Percentiles rank a stretch among this genome's conserved stretches.
Conservation (phyloP, 1,284 basidiomycete genomes). For the Cystobasidium pallidum region DNA sequence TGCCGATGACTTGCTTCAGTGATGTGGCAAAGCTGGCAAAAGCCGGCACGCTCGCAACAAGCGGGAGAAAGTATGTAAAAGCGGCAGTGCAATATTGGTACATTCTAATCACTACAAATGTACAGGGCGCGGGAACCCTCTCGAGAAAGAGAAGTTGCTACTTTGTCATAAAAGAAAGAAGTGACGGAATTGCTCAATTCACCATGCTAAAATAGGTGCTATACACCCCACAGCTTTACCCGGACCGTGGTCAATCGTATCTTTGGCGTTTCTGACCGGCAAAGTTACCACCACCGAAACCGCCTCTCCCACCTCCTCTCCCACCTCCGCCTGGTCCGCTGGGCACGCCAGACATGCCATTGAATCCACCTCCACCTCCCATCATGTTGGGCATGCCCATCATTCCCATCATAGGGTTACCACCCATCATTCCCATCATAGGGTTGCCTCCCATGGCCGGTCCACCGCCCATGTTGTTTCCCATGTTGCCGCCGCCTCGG, state of each 20-base stretch:
- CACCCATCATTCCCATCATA: constrained; percentile 59
- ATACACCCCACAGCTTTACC: background rate
- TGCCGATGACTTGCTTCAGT: background rate
- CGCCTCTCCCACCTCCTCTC: constrained; percentile 59
- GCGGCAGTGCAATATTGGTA: background rate
- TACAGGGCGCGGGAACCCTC: constrained; percentile 6
- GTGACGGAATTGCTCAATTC: background rate
- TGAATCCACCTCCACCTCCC: constrained; percentile 49
- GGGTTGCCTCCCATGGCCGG: constrained; percentile 60
- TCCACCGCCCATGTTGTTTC: constrained; percentile 60
- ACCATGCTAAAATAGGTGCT: background rate
- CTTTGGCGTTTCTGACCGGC: constrained; percentile 42
- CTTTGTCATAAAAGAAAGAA: background rate
- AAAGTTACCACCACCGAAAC: constrained; percentile 47
- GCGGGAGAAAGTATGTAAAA: background rate
- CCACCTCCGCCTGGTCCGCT: constrained; percentile 54
- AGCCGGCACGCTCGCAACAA: background rate
- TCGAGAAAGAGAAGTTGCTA: background rate
- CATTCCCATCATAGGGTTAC: constrained; percentile 51
- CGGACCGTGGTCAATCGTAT: constrained; percentile 18
- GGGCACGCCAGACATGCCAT: constrained; percentile 8
- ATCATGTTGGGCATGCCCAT: constrained; percentile 45
- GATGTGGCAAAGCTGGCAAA: background rate
- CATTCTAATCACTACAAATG: constrained; percentile 6
- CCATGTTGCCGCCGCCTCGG: constrained; percentile 59